Evolutionary conservation across 306 rosid species (phyloP).

Genomic region (Vicia sativa): DNA sequence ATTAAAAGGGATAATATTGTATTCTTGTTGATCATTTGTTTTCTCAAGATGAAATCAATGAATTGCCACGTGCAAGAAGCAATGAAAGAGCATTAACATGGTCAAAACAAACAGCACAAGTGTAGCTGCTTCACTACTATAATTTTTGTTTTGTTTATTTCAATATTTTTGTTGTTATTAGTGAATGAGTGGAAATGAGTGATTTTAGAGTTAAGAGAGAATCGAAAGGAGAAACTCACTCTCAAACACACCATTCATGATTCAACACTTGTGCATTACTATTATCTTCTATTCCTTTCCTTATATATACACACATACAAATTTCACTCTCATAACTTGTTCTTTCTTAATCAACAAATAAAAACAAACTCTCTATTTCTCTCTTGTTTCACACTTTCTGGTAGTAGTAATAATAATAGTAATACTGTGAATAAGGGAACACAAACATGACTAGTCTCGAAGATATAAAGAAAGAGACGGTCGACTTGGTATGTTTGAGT

Average conservation of each 20-base stretch:
- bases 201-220: conserved; percentile 42
- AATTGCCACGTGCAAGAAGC: conserved; percentile 24
- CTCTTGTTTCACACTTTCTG: not conserved
- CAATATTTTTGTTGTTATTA: conserved; percentile 5
- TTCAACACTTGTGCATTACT: not conserved
- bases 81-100: conserved; percentile 24
- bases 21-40: too few species aligned
- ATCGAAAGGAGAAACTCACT: conserved; percentile 26
- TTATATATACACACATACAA: not conserved
- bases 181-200: conserved; percentile 49
- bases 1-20: too few species aligned
- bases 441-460: conserved; percentile 52
- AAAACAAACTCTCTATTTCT: not conserved
- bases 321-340: not conserved
- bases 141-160: not conserved
- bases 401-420: not conserved
- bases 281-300: not conserved
- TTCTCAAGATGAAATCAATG: not conserved
- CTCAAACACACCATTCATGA: not conserved
- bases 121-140: conserved; percentile 33
- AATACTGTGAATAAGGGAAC: not conserved
- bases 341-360: not conserved
- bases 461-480: conserved; percentile 73
- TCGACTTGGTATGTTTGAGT: conserved; percentile 65
- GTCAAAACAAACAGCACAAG: conserved; percentile 28